Conservation (phyloP, 2,329 filamentous ascomycete species). For the Aspergillus amoenus region DNA sequence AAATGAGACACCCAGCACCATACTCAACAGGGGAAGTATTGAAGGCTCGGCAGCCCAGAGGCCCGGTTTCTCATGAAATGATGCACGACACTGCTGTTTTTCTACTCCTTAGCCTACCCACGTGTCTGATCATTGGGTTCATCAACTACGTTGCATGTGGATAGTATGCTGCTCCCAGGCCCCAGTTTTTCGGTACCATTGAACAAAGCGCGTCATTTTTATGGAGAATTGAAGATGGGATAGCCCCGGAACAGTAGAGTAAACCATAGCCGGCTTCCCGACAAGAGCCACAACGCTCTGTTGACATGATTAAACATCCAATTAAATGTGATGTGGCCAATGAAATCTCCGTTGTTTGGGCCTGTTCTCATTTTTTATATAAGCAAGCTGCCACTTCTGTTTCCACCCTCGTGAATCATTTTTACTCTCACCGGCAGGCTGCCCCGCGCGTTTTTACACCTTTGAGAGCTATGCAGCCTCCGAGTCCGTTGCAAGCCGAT, state of each 20-base stretch:
- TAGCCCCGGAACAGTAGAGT: background rate
- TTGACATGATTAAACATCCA: background rate
- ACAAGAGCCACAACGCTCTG: background rate
- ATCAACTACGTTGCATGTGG: background rate
- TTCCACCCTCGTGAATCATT: background rate
- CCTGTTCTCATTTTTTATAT: background rate
- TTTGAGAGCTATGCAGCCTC: background rate
- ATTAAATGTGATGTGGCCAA: background rate
- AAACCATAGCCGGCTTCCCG: background rate
- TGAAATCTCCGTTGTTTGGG: background rate
- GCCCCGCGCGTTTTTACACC: background rate
- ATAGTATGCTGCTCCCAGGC: background rate
- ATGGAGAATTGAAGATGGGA: background rate
- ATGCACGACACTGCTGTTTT: too few species aligned
- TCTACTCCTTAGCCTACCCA: too few species aligned
- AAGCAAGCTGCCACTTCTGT: background rate
- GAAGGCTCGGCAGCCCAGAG: too few species aligned
- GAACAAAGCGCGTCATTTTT: background rate
- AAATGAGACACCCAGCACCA: too few species aligned
- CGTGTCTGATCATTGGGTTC: too few species aligned
- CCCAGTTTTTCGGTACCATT: conserved; percentile 6
- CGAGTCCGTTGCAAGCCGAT: too few species aligned
- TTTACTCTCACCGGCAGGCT: background rate
- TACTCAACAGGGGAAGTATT: too few species aligned
- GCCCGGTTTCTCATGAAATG: too few species aligned